phyloP scores from a whole-genome alignment of 768 basidiomycete genomes.

The Tylopilus plumbeoviolaceoides region DNA sequence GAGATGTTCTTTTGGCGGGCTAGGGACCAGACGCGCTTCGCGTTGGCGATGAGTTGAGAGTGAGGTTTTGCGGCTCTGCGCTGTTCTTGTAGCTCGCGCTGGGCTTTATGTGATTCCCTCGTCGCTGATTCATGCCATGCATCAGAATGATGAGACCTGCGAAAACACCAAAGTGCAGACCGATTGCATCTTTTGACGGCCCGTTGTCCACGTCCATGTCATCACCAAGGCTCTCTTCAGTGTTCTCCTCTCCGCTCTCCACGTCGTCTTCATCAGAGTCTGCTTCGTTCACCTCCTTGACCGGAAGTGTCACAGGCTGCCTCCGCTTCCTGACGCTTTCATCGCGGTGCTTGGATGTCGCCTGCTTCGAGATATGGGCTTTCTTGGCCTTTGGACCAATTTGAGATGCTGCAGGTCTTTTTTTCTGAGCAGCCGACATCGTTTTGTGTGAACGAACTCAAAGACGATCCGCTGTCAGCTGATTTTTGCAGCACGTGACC shows the following conservation, averaged over 20 bases:
- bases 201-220: constrained; percentile 29
- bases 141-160: constrained; percentile 7
- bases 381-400: constrained; percentile 52
- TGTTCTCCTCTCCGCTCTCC: constrained; percentile 29
- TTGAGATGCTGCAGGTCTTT: constrained; percentile 46
- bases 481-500: too few relatives aligned
- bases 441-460: too few relatives aligned
- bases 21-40: constrained; percentile 75
- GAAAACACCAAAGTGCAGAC: constrained; percentile 34
- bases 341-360: constrained; percentile 13
- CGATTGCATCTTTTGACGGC: constrained; percentile 46
- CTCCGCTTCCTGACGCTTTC: constrained; percentile 54
- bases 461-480: too few relatives aligned
- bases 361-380: constrained; percentile 38
- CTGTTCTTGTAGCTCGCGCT: constrained; percentile 62
- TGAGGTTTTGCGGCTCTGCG: constrained; percentile 77
- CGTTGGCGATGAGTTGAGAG: constrained; percentile 60
- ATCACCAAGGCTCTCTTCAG: constrained; percentile 17
- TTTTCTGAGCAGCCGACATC: constrained; percentile 44
- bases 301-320: constrained; percentile 49
- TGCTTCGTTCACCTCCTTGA: constrained; percentile 33
- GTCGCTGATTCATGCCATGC: constrained; percentile 39
- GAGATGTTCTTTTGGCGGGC: constrained; percentile 71
- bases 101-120: constrained; percentile 68
- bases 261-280: constrained; percentile 34